phyloP scores from a whole-genome alignment of 305 asterid species.

The Stenogyne calaminthoides region DNA sequence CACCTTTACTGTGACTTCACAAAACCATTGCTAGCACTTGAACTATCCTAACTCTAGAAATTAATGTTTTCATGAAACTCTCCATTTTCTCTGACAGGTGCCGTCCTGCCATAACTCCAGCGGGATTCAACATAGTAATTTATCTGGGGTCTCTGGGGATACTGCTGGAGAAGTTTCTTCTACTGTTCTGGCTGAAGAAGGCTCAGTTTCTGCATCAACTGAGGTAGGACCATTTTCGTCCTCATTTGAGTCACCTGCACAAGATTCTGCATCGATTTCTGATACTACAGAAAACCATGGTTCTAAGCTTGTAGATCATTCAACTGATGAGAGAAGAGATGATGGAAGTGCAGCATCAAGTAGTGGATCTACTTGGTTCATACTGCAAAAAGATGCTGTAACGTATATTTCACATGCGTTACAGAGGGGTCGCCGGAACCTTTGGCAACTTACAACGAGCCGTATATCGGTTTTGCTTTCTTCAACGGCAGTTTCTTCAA shows the following conservation, averaged over 20 bases:
- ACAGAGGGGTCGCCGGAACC: slow-evolving; percentile 91
- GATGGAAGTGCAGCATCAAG: slow-evolving; percentile 96
- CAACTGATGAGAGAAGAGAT: slow-evolving; percentile 73
- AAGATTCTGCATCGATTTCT: slow-evolving; percentile 45
- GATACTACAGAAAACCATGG: slow-evolving; percentile 46
- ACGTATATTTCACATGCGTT: slow-evolving; percentile 81
- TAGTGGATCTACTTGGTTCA: slow-evolving; percentile 96
- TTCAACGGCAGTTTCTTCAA: slow-evolving; percentile 82
- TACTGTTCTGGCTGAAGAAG: slow-evolving; percentile 47
- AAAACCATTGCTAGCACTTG: slow-evolving; percentile 1
- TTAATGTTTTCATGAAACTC: slow-evolving; percentile 16
- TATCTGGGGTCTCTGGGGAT: slow-evolving; percentile 40
- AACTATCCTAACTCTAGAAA: neutral
- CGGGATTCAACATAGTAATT: slow-evolving; percentile 34
- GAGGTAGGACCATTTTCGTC: slow-evolving; percentile 41
- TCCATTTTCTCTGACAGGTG: slow-evolving; percentile 40
- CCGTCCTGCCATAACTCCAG: slow-evolving; percentile 38
- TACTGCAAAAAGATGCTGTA: slow-evolving; percentile 82
- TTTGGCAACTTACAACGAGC: slow-evolving; percentile 98
- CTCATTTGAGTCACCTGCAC: slow-evolving; percentile 45
- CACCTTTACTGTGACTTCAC: slow-evolving; percentile 1
- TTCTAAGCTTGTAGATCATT: slow-evolving; percentile 40
- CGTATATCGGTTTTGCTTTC: slow-evolving; percentile 96
- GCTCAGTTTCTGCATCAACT: slow-evolving; percentile 40
- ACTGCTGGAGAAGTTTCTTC: slow-evolving; percentile 45